phyloP scores from a whole-genome alignment of 2,329 filamentous ascomycete genomes.

The Neonectria magnoliae region DNA sequence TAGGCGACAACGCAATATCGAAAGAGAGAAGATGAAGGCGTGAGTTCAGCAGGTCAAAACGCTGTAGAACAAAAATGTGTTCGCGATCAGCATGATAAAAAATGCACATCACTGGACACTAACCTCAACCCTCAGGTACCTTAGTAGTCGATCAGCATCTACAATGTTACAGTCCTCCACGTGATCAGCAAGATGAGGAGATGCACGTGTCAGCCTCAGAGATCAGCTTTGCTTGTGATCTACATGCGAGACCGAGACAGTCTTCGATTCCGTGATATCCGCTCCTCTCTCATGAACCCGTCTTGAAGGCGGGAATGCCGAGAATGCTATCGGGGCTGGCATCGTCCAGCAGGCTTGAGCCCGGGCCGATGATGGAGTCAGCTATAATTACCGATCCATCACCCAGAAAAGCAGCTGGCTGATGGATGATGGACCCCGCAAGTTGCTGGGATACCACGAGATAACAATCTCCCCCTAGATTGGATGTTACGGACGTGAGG shows the following conservation, averaged over 20 bases:
- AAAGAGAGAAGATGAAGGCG: too few relatives aligned
- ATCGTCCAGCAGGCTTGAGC: background rate
- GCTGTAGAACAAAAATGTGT: background rate
- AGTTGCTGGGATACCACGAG: conserved; percentile 16
- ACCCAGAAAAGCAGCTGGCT: background rate
- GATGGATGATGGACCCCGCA: conserved; percentile 5
- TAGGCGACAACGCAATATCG: background rate
- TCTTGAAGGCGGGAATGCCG: background rate
- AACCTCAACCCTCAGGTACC: background rate
- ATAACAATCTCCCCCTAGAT: conserved; percentile 15
- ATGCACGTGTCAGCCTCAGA: background rate
- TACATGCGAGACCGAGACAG: background rate
- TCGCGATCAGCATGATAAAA: background rate
- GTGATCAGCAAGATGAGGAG: background rate
- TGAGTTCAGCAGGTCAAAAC: background rate
- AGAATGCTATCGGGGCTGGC: background rate
- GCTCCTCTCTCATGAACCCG: background rate
- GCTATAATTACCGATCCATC: background rate
- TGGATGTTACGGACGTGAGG: conserved; percentile 14
- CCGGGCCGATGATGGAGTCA: conserved; percentile 3
- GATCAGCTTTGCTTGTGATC: background rate
- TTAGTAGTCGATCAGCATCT: background rate
- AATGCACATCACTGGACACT: background rate
- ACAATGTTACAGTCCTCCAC: background rate
- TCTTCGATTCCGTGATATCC: background rate